phyloP scores from a whole-genome alignment of 768 basidiomycete genomes.

The Lyophyllum shimeji region DNA sequence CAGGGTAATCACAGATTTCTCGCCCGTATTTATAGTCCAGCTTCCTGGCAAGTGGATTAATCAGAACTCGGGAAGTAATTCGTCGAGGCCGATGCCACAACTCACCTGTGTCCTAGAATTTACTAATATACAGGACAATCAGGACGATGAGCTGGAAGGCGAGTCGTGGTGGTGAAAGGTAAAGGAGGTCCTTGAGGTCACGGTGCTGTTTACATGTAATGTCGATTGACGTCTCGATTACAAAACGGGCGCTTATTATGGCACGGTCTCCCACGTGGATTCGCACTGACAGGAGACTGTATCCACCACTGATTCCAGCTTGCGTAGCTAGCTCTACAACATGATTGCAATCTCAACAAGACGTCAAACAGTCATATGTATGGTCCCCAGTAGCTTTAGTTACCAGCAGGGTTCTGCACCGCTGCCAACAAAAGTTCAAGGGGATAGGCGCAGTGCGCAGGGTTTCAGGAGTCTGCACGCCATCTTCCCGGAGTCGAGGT shows the following conservation, averaged over 20 bases:
- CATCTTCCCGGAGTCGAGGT: neutral
- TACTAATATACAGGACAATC: neutral
- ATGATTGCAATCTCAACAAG: neutral
- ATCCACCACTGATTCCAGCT: neutral
- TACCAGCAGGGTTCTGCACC: no score
- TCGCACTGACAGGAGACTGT: neutral
- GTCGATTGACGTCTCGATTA: neutral
- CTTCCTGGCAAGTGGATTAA: slow-evolving; percentile 9
- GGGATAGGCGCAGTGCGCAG: neutral
- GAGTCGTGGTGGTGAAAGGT: neutral
- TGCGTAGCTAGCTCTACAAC: neutral
- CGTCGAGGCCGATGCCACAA: slow-evolving; percentile 15
- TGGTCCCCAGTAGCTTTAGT: no score
- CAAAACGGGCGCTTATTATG: slow-evolving; percentile 15
- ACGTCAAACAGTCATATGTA: neutral
- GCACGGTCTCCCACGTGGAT: slow-evolving; percentile 11
- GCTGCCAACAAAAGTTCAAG: neutral
- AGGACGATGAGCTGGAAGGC: neutral
- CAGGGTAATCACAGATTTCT: slow-evolving; percentile 8
- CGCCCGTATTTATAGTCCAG: slow-evolving; percentile 16
- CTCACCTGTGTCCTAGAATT: neutral
- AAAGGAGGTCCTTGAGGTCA: no score
- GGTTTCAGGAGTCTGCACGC: neutral
- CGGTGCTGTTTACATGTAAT: no score
- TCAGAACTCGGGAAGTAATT: slow-evolving; percentile 4